A percentile compares a stretch with the other conserved stretches of the same genome.
phyloP scores from a whole-genome alignment of 106 monocot species.

The Alisma plantagoaquatica region DNA sequence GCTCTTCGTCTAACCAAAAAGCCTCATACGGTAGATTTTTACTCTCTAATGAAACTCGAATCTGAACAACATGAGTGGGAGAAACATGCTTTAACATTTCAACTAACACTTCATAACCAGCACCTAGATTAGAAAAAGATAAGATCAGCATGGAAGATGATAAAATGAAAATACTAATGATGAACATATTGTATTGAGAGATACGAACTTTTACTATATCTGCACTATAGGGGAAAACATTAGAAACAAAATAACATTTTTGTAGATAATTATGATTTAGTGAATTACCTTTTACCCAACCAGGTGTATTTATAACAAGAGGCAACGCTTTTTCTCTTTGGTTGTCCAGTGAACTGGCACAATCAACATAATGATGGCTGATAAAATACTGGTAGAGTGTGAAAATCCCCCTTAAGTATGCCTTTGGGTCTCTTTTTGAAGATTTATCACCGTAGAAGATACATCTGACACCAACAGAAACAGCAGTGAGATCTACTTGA shows the following conservation, averaged over 20 bases:
- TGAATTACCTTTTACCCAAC: conserved; percentile 98
- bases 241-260: no score
- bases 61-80: conserved; percentile 62
- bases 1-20: conserved; percentile 57
- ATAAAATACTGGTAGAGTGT: conserved; percentile 66
- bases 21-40: conserved; percentile 75
- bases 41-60: conserved; percentile 50
- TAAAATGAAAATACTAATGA: no score
- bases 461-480: conserved; percentile 34
- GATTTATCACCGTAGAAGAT: conserved; percentile 88
- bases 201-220: no score
- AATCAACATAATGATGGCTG: conserved; percentile 40
- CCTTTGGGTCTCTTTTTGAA: conserved; percentile 87
- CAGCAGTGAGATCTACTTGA: no score
- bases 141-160: no score
- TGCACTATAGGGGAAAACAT: no score
- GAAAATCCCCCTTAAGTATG: conserved; percentile 40
- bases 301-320: conserved; percentile 90
- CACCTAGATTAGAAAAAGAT: conserved; percentile 31
- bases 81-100: conserved; percentile 54
- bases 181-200: no score
- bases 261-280: no score
- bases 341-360: no score
- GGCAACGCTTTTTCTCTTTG: no score
- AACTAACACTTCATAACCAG: conserved; percentile 77